Base-by-base conservation (phyloP, 768 basidiomycete genomes). In the Paxillus rubicundulus region DNA sequence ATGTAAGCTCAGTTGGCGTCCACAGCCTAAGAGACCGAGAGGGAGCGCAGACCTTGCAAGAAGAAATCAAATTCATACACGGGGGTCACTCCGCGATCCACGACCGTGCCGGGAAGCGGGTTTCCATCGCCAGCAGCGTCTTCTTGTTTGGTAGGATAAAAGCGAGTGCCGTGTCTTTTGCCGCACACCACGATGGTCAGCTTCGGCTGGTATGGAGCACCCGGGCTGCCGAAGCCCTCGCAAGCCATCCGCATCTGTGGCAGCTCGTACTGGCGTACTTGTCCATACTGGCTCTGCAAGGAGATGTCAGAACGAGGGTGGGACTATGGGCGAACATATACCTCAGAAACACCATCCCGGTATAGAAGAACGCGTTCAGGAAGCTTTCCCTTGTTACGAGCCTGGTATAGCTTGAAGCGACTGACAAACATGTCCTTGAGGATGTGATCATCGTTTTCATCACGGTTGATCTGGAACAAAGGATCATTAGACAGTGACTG, bases 281-380 rank as follows among this genome's bases (percentile, higher is more conserved):
- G 69, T 10, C 53, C 28, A 48, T 74, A 77, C 65, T 77, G 77
- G 5, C 77, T 75, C 68, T 76, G 44, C n/a, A n/a, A 45, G 27
- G 20, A 44, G 24, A n/a, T 53, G 40, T 33, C 6, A 34, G 47
- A 18, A 42, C 6, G 33, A 14, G 30, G 27, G 45, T 2, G 9
- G 21, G 12, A 17, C 2, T 63, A 21, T 49, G 17, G 30, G 8
- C 14, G 28, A 37, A 21, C 32, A 34, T 66, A 37, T 44, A 85
- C 86, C 72, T 88, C 86, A 1, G 86, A 87, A 20, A 89, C 84
- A 41, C 88, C 89, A 62, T 89, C 87, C 2, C 78, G 70, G 54
- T 78, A 80, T 10, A 80, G 70, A 18, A 80, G 39, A 42, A 80
- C 65, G 13, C 78, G 71, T 24, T 63, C 57, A 2, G 78, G 78